These are phyloP conservation scores for Albifimbria verrucaria DNA, from an alignment of 2,329 filamentous ascomycete genomes.

Conservation along the genomic window DNA sequence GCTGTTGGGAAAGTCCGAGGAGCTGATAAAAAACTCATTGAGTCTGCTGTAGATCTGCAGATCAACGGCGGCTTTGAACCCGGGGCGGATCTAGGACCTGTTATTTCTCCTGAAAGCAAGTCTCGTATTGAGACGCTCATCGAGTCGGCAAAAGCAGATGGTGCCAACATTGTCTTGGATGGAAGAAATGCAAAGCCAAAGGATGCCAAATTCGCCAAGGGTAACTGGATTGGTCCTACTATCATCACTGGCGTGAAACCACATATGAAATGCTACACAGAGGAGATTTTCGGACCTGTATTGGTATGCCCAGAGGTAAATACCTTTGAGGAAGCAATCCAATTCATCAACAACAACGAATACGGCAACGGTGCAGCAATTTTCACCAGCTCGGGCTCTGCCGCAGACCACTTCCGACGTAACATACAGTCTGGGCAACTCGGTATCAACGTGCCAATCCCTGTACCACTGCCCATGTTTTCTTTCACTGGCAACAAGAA, in stretches of 20 bases:
- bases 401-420: slow-evolving; percentile 68
- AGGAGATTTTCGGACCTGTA: slow-evolving; percentile 80
- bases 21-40: slow-evolving; percentile 73
- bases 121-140: slow-evolving; percentile 71
- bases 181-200: slow-evolving; percentile 68
- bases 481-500: slow-evolving; percentile 74
- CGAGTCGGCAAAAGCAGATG: slow-evolving; percentile 68
- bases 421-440: slow-evolving; percentile 77
- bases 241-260: slow-evolving; percentile 74
- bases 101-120: slow-evolving; percentile 72
- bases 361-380: slow-evolving; percentile 80
- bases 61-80: slow-evolving; percentile 75
- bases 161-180: slow-evolving; percentile 72
- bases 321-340: slow-evolving; percentile 71
- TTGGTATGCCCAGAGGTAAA: slow-evolving; percentile 71
- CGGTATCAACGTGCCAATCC: slow-evolving; percentile 75
- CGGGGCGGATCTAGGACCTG: slow-evolving; percentile 71
- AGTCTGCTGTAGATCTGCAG: slow-evolving; percentile 63
- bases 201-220: slow-evolving; percentile 65
- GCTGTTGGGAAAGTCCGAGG: slow-evolving; percentile 70
- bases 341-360: slow-evolving; percentile 74
- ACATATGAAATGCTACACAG: slow-evolving; percentile 73
- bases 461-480: slow-evolving; percentile 62
- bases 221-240: slow-evolving; percentile 69
- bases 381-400: slow-evolving; percentile 71